Evolutionary conservation across 306 rosid species (phyloP).

Genomic region (Malus sieversii): DNA sequence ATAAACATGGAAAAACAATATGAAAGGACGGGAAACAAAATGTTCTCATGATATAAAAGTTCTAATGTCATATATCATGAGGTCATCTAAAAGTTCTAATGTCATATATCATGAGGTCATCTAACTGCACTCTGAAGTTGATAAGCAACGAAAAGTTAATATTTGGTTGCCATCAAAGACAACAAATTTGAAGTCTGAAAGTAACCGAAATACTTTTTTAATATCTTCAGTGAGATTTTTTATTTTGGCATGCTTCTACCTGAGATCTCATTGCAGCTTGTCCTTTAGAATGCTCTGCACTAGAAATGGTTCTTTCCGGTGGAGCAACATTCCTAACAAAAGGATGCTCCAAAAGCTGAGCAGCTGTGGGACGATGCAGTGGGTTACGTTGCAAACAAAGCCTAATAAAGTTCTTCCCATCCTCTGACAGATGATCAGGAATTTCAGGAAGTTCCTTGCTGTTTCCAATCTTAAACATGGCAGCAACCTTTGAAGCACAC

Average conservation of each 20-base stretch:
- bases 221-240: background rate
- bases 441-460: slow-evolving; percentile 68
- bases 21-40: background rate
- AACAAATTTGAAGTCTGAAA: background rate
- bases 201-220: background rate
- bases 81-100: background rate
- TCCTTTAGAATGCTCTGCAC: slow-evolving; percentile 36
- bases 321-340: slow-evolving; percentile 53
- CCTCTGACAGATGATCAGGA: slow-evolving; percentile 64
- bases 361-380: slow-evolving; percentile 42
- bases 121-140: too few relatives aligned
- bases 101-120: background rate
- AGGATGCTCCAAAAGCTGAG: slow-evolving; percentile 56
- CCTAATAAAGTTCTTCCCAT: slow-evolving; percentile 67
- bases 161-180: background rate
- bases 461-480: slow-evolving; percentile 81
- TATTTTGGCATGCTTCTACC: slow-evolving; percentile 28
- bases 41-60: background rate
- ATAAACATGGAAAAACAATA: background rate
- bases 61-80: background rate
- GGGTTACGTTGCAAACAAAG: slow-evolving; percentile 80
- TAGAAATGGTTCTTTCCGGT: slow-evolving; percentile 46
- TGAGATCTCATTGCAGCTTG: slow-evolving; percentile 41
- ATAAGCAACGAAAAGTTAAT: background rate
- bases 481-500: slow-evolving; percentile 61